Conservation (phyloP, 169 alveolate genomes). For the Plasmodium gonderi region DNA sequence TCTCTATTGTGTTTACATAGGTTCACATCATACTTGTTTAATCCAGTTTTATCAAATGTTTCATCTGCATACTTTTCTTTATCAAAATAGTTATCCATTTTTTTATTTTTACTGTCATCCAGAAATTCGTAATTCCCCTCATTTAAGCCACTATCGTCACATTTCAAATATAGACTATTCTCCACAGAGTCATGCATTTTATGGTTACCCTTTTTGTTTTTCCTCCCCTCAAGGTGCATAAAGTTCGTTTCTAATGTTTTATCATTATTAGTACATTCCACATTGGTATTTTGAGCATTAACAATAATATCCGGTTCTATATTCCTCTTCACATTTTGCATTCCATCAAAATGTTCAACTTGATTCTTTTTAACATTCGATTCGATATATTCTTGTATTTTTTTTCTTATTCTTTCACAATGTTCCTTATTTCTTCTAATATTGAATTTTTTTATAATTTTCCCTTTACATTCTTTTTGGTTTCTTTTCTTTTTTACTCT, state of each 20-base stretch:
- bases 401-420: background rate
- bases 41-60: background rate
- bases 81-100: background rate
- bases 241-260: background rate
- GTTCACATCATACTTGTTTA: background rate
- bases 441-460: background rate
- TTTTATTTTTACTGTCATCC: background rate
- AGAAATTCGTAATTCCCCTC: background rate
- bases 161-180: background rate
- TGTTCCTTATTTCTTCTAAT: background rate
- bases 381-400: background rate
- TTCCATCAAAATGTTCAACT: background rate
- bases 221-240: background rate
- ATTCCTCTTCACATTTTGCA: no score
- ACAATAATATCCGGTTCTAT: background rate
- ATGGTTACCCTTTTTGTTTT: background rate
- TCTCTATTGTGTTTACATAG: background rate
- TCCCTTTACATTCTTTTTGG: background rate
- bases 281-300: background rate
- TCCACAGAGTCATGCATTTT: background rate
- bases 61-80: background rate
- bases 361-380: background rate
- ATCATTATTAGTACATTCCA: background rate
- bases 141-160: background rate
- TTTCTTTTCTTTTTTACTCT: background rate